These are phyloP conservation scores for Teunomyces funiuensis DNA, from an alignment of 805 yeast species.

Conservation along the genomic window DNA sequence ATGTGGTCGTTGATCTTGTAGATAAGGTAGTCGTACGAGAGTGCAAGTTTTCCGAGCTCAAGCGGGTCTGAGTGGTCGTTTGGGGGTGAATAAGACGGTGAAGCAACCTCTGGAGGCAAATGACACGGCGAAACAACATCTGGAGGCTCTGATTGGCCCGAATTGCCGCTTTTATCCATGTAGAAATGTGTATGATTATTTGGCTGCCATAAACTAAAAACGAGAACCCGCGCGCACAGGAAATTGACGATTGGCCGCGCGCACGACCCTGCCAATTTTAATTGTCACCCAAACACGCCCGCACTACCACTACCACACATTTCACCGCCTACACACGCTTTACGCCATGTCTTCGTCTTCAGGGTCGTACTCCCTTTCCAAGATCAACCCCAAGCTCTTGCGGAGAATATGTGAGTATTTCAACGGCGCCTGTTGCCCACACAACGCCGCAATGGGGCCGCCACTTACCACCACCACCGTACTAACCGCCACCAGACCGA, in stretches of 20 bases:
- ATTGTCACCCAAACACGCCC: background rate
- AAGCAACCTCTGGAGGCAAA: too few species aligned
- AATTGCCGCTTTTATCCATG: too few species aligned
- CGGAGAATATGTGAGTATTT: conserved; percentile 42
- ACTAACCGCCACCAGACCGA: conserved; percentile 48
- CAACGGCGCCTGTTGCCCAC: background rate
- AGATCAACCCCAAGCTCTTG: conserved; percentile 46
- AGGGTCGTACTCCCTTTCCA: conserved; percentile 39
- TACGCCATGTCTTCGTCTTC: conserved; percentile 12
- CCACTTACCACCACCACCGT: background rate
- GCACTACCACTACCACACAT: background rate
- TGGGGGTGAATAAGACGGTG: too few species aligned
- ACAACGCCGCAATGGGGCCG: background rate
- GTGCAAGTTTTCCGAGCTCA: conserved; percentile 56
- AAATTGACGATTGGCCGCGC: too few species aligned
- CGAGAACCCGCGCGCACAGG: too few species aligned
- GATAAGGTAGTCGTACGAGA: conserved; percentile 64
- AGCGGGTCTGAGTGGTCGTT: conserved; percentile 49
- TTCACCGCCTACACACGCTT: too few species aligned
- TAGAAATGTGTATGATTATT: too few species aligned
- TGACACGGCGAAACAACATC: too few species aligned
- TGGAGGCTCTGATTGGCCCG: background rate
- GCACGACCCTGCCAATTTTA: too few species aligned
- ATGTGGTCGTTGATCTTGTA: conserved; percentile 61
- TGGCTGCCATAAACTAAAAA: too few species aligned